Conservation (phyloP, 1,284 basidiomycete species). For the Abortiporus biennis region DNA sequence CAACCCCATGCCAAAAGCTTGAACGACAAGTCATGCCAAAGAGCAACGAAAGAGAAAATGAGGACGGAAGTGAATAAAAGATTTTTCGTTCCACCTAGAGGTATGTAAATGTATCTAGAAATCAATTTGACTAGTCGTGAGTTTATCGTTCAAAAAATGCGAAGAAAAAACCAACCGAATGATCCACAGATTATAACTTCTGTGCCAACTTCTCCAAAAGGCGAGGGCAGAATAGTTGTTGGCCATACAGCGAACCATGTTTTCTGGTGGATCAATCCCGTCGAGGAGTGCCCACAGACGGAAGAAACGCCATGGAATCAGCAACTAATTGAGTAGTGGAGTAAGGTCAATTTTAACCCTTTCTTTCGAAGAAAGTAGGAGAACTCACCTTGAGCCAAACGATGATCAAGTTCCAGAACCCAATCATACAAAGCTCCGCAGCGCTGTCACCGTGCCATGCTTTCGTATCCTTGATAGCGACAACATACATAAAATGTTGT, state of each 20-base stretch:
- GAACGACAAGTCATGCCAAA: constrained; percentile 96
- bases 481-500: constrained; percentile 94
- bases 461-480: constrained; percentile 89
- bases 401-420: constrained; percentile 95
- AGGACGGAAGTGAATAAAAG: constrained; percentile 66
- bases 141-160: constrained; percentile 1
- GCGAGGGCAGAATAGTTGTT: constrained; percentile 95
- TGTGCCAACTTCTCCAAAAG: constrained; percentile 97
- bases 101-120: constrained; percentile 88
- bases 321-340: constrained; percentile 62
- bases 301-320: constrained; percentile 97
- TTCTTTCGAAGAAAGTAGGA: too few relatives aligned
- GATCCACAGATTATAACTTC: constrained; percentile 96
- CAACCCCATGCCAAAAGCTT: constrained; percentile 94
- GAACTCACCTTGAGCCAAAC: constrained; percentile 89
- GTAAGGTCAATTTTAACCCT: neutral
- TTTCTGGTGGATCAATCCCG: constrained; percentile 93
- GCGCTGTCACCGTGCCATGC: constrained; percentile 75
- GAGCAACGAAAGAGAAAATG: constrained; percentile 96
- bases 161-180: constrained; percentile 50
- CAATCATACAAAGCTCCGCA: constrained; percentile 85
- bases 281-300: constrained; percentile 90
- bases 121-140: constrained; percentile 1
- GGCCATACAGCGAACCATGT: constrained; percentile 98
- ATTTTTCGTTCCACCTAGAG: constrained; percentile 77